Percentiles rank a stretch among this genome's conserved stretches.
phyloP scores from a whole-genome alignment of 495 filamentous ascomycete genomes.

The Aspergillus bertholletiae region DNA sequence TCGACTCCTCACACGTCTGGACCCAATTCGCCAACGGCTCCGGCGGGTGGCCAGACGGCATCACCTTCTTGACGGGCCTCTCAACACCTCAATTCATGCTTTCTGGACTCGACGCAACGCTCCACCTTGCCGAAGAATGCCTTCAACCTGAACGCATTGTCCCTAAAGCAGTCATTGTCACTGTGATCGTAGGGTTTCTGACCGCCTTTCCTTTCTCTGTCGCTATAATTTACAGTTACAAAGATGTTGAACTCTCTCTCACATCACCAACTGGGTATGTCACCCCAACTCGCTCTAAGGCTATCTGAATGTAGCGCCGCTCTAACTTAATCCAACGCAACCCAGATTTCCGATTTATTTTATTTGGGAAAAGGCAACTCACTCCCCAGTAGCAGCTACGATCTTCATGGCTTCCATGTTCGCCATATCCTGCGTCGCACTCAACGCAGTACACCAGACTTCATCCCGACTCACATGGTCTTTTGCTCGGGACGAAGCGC shows the following conservation, averaged over 20 bases:
- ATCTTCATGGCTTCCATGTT: conserved; percentile 29
- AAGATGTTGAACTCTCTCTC: conserved; percentile 18
- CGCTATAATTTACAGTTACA: conserved; percentile 27
- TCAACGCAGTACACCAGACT: conserved; percentile 35
- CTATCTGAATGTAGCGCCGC: too few species aligned
- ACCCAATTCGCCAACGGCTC: conserved; percentile 26
- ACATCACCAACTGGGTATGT: conserved; percentile 24
- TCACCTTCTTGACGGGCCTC: conserved; percentile 33
- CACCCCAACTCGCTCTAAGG: too few species aligned
- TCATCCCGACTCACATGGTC: conserved; percentile 43
- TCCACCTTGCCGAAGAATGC: conserved; percentile 35
- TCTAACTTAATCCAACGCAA: conserved; percentile 3
- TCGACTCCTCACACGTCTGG: conserved; percentile 23
- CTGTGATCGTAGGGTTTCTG: conserved; percentile 27
- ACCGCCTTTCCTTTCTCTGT: conserved; percentile 32
- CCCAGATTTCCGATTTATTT: conserved; percentile 25
- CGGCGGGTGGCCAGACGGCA: conserved; percentile 28
- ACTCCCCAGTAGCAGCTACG: conserved; percentile 27
- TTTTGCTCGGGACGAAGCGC: conserved; percentile 38
- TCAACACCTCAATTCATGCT: conserved; percentile 33
- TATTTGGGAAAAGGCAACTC: conserved; percentile 31
- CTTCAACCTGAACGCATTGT: conserved; percentile 27
- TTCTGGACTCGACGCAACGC: conserved; percentile 31
- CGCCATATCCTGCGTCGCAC: conserved; percentile 25
- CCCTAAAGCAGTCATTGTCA: conserved; percentile 27